Conservation (phyloP, 1,139 yeast genomes). For the Casaregolazyma suthepensis region DNA sequence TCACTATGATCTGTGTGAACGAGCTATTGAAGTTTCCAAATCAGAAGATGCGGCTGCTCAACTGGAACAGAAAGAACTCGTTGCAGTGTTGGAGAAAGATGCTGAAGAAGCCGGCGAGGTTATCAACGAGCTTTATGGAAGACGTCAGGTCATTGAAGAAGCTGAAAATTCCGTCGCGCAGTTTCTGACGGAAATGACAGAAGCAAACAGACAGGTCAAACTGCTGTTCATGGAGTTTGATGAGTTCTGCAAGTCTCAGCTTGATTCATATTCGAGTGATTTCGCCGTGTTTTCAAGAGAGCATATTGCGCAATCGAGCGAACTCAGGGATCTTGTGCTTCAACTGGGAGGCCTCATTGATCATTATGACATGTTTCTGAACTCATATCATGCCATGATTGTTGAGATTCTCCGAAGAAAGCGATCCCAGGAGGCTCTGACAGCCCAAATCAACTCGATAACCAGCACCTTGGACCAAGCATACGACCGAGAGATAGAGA, state of each 20-base stretch:
- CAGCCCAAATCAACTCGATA: slow-evolving; percentile 37
- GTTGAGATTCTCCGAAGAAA: slow-evolving; percentile 47
- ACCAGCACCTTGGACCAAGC: slow-evolving; percentile 34
- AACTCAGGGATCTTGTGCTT: slow-evolving; percentile 26
- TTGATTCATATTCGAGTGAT: slow-evolving; percentile 18
- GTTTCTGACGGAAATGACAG: slow-evolving; percentile 19
- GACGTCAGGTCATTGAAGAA: slow-evolving; percentile 23
- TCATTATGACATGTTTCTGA: slow-evolving; percentile 44
- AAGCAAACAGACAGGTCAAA: slow-evolving; percentile 17
- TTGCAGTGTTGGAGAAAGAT: slow-evolving; percentile 34
- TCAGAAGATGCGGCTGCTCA: slow-evolving; percentile 16
- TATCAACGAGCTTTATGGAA: slow-evolving; percentile 28
- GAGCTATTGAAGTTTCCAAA: slow-evolving; percentile 26
- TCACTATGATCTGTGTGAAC: slow-evolving; percentile 73
- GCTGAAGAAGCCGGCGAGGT: slow-evolving; percentile 36
- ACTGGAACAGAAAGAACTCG: slow-evolving; percentile 27
- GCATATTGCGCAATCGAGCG: slow-evolving; percentile 20
- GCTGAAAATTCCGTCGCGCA: slow-evolving; percentile 21
- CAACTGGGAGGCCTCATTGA: slow-evolving; percentile 35
- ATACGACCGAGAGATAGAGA: slow-evolving; percentile 36
- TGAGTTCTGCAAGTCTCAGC: slow-evolving; percentile 20
- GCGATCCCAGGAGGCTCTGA: slow-evolving; percentile 36
- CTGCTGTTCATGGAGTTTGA: slow-evolving; percentile 22
- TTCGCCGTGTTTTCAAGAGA: slow-evolving; percentile 15
- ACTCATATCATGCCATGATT: slow-evolving; percentile 45